Conservation (phyloP, 129 eudicot species). For the Cynara cardunculus region DNA sequence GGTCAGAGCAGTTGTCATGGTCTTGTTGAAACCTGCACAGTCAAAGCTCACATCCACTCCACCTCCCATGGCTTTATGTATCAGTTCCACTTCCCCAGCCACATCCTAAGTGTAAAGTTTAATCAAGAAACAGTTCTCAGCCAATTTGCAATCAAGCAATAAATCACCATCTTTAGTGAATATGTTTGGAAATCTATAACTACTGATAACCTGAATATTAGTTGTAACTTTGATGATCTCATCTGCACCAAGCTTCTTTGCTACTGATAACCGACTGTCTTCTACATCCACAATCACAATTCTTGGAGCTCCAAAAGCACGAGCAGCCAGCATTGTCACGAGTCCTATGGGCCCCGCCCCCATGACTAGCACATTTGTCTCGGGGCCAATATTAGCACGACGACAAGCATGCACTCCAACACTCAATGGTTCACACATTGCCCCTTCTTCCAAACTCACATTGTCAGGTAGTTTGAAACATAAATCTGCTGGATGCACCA, state of each 20-base stretch:
- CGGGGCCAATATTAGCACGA: slow-evolving; percentile 60
- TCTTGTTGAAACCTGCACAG: slow-evolving; percentile 73
- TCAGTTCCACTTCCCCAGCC: slow-evolving; percentile 40
- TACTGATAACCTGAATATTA: slow-evolving; percentile 37
- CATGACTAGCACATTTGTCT: slow-evolving; percentile 54
- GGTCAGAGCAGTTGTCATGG: slow-evolving; percentile 59
- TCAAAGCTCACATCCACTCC: slow-evolving; percentile 63
- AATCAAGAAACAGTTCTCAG: not conserved
- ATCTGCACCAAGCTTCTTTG: slow-evolving; percentile 67
- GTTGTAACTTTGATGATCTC: slow-evolving; percentile 58
- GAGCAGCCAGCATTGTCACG: slow-evolving; percentile 66
- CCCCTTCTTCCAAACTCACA: slow-evolving; percentile 76
- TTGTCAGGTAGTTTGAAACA: slow-evolving; percentile 65
- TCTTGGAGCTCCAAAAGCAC: slow-evolving; percentile 69
- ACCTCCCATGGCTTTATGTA: slow-evolving; percentile 54
- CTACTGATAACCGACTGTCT: slow-evolving; percentile 53
- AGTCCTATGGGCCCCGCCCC: slow-evolving; percentile 79
- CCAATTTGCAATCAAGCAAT: not conserved
- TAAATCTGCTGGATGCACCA: slow-evolving; percentile 68
- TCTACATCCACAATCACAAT: slow-evolving; percentile 63
- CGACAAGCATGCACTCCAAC: slow-evolving; percentile 79
- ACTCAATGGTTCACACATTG: slow-evolving; percentile 78
- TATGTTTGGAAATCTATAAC: not conserved
- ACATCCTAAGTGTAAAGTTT: slow-evolving; percentile 34
- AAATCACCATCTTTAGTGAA: not conserved